Base-by-base conservation (phyloP, 768 basidiomycete species). In the Phanerochaete sordida region DNA sequence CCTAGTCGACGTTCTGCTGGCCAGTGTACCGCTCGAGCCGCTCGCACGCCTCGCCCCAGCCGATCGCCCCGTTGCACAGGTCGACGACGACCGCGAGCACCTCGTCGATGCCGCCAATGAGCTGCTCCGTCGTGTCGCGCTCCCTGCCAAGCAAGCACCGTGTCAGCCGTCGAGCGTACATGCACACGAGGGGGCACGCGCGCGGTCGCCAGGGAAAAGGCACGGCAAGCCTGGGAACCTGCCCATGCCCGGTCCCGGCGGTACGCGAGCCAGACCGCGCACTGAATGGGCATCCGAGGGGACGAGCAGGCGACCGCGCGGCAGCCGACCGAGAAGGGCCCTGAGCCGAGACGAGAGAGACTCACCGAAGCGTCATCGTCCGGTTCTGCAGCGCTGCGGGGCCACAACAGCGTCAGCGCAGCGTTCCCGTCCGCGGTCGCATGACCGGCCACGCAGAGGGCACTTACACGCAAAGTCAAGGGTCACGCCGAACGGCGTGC, bases 401-500 rank as follows among this genome's bases (percentile, higher is more conserved):
- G 23, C 33, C 39, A 35, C 53, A 35, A 21, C n/a, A n/a, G n/a
- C n/a, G 8, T 9, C 37, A 7, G 43, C 26, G n/a, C 37, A 43
- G 37, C 15, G 54, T 43, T 30, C 28, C 53, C 51, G 55, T n/a
- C 51, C 44, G 61, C 33, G 53, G 63, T 21, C 52, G 44, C 59
- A 64, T 58, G 59, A 61, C 58, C 56, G 57, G 57, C 54, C 39
- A 6, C 33, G 33, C 48, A n/a, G 33, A 46, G 30, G 52, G 23
- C 47, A 77, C 84, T 69, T 65, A 90, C 88, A 86, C 6, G 95
- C 97, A 76, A 98, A 98, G 74, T 98, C 96, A 58, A 98, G 81
- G 1, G 97, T 99, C 59, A 96, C 81, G 52, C 96, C 97, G 74
- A 90, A 99, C 1, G 97, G 97, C 30, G 97, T 98, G 64, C 97